Base-by-base conservation (phyloP, 768 basidiomycete species). In the Amylocystis lapponica region DNA sequence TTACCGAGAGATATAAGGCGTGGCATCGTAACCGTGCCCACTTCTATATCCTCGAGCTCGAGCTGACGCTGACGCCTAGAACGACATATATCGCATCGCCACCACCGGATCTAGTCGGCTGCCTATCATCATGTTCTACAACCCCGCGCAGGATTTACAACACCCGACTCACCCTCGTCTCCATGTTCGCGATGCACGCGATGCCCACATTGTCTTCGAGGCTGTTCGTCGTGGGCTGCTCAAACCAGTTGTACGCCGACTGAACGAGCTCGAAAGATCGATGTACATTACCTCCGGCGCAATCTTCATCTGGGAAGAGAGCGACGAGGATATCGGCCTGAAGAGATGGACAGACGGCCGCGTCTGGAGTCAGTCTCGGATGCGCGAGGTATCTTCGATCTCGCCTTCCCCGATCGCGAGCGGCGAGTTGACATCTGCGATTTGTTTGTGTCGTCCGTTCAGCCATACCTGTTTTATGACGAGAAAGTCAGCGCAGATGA, bases 401-500 rank as follows among this genome's bases (percentile, higher is more conserved):
- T 14, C 14, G 6, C n/a, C 19, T 20, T 30, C 13, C 30, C 29
- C n/a, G n/a, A n/a, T n/a, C n/a, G n/a, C n/a, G n/a, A n/a, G 5
- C 32, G 39, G 21, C 20, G 20, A 40, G 42, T 45, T 42, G 17
- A 13, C 32, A 17, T 20, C 20, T n/a, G n/a, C n/a, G n/a, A n/a
- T 26, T 20, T 5, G 9, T 5, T 16, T 14, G 41, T 21, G 33
- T 25, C 30, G 38, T 41, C 29, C 46, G 25, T 22, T 20, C 57
- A 84, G 76, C 81, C 81, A 2, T 84, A 80, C 57, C 67, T 82
- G 23, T 83, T 83, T 57, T 82, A 83, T 59, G 81, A 84, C 58
- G 79, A 79, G 57, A 78, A 73, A 54, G 52, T 73, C 41, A 68
- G 70, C 23, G 64, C 64, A 35, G 73, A 75, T 48, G 67, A 69